Evolutionary conservation across 495 filamentous ascomycete genomes (phyloP).

Genomic region (Saxophila tyrrhenica): DNA sequence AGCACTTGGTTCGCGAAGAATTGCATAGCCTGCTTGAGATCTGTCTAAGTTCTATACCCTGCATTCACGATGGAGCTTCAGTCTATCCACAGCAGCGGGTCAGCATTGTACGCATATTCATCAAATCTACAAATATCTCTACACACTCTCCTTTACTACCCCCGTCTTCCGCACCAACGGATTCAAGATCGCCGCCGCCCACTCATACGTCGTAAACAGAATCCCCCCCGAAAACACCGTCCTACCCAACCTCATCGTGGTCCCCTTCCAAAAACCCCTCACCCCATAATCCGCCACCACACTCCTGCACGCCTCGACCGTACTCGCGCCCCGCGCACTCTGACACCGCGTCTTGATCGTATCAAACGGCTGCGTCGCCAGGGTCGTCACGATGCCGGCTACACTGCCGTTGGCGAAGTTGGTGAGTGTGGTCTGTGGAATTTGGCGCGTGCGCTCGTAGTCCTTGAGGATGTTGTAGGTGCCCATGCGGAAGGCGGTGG

Average conservation of each 20-base stretch:
- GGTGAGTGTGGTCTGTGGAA: conserved; percentile 34
- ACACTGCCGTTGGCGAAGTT: conserved; percentile 52
- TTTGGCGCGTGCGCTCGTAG: conserved; percentile 33
- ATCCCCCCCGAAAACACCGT: conserved; percentile 56
- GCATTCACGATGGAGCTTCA: no score
- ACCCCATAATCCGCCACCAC: conserved; percentile 46
- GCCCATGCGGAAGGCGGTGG: conserved; percentile 54
- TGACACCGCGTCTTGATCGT: conserved; percentile 55
- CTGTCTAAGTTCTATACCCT: background rate
- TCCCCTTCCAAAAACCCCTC: conserved; percentile 53
- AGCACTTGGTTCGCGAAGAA: no score
- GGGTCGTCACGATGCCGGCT: conserved; percentile 50
- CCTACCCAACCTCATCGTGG: conserved; percentile 53
- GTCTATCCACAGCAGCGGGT: no score
- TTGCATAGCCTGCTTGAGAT: no score
- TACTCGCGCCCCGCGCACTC: conserved; percentile 41
- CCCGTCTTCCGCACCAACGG: conserved; percentile 5
- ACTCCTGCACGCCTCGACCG: conserved; percentile 40
- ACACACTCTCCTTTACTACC: no score
- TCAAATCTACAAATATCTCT: background rate
- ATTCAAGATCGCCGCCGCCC: conserved; percentile 29
- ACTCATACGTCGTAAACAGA: conserved; percentile 53
- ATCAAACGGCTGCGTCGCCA: conserved; percentile 56
- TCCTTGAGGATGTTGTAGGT: conserved; percentile 60
- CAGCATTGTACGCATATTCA: background rate